Evolutionary conservation across 2,329 filamentous ascomycete genomes (phyloP).

Genomic region (Nigrospora oryzae): DNA sequence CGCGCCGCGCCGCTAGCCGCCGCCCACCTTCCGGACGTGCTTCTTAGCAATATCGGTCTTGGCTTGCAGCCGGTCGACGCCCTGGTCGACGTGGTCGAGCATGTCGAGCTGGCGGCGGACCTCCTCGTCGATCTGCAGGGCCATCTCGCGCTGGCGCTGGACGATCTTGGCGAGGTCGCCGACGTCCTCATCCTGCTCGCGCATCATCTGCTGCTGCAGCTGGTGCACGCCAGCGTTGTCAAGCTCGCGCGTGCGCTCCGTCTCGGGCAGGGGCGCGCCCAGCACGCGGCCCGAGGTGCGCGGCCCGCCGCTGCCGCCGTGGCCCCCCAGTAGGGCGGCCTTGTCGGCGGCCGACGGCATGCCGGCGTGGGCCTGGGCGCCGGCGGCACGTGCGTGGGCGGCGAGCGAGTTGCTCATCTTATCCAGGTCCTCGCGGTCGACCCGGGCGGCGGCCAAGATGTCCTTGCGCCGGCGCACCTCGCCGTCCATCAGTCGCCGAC

Average conservation of each 20-base stretch:
- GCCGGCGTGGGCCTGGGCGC: conserved; percentile 28
- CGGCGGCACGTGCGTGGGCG: conserved; percentile 30
- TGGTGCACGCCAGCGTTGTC: conserved; percentile 69
- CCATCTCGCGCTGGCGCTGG: conserved; percentile 68
- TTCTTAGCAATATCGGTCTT: conserved; percentile 72
- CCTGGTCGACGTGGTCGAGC: conserved; percentile 57
- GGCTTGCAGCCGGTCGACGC: conserved; percentile 54
- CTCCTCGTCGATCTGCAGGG: conserved; percentile 66
- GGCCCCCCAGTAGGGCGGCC: conserved; percentile 35
- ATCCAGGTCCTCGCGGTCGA: conserved; percentile 70
- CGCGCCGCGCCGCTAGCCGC: too few species aligned
- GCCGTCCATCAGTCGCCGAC: conserved; percentile 57
- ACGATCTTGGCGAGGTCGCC: conserved; percentile 61
- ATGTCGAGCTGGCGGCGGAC: conserved; percentile 63
- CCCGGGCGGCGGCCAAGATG: conserved; percentile 58
- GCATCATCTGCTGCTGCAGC: conserved; percentile 66
- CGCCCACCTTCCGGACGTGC: conserved; percentile 36
- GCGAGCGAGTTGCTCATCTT: conserved; percentile 53
- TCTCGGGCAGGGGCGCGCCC: conserved; percentile 66
- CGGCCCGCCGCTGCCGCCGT: conserved; percentile 23
- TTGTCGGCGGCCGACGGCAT: conserved; percentile 40
- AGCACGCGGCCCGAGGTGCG: conserved; percentile 54
- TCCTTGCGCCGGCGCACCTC: conserved; percentile 66
- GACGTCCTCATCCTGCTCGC: conserved; percentile 67
- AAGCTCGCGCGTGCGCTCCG: conserved; percentile 65